phyloP scores from a whole-genome alignment of 805 yeast species.

The Saccharomycopsis guyanensis region DNA sequence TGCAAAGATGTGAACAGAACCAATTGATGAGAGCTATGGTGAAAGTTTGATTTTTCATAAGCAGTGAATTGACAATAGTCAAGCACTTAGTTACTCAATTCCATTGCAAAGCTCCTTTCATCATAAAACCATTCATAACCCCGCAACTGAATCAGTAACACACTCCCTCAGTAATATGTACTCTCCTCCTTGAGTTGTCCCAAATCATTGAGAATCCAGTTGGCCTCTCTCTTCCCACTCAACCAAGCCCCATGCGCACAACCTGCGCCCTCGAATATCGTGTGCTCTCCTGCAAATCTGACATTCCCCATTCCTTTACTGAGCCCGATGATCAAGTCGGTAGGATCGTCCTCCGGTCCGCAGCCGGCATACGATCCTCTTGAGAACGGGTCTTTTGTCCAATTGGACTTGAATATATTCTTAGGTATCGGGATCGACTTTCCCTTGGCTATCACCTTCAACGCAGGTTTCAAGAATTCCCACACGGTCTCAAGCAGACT shows the following conservation, averaged over 20 bases:
- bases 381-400: constrained; percentile 76
- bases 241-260: constrained; percentile 89
- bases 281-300: constrained; percentile 89
- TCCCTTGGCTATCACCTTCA: constrained; percentile 22
- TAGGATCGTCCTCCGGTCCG: constrained; percentile 60
- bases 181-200: constrained; percentile 23
- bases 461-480: constrained; percentile 49
- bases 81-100: no score
- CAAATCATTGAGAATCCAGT: constrained; percentile 26
- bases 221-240: constrained; percentile 60
- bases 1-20: no score
- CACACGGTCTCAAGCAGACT: constrained; percentile 40
- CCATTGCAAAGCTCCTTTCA: no score
- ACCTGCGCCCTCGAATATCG: constrained; percentile 79
- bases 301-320: constrained; percentile 48
- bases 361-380: constrained; percentile 80
- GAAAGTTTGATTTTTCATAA: no score
- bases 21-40: no score
- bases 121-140: no score
- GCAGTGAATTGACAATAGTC: no score
- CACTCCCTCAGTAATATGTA: constrained; percentile 11
- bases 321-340: constrained; percentile 52
- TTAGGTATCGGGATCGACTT: constrained; percentile 30
- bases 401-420: constrained; percentile 47
- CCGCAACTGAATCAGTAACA: no score